Percentiles rank a stretch among this genome's conserved stretches.
Conservation (phyloP, 345 rosid species). For the Camelina neglecta region DNA sequence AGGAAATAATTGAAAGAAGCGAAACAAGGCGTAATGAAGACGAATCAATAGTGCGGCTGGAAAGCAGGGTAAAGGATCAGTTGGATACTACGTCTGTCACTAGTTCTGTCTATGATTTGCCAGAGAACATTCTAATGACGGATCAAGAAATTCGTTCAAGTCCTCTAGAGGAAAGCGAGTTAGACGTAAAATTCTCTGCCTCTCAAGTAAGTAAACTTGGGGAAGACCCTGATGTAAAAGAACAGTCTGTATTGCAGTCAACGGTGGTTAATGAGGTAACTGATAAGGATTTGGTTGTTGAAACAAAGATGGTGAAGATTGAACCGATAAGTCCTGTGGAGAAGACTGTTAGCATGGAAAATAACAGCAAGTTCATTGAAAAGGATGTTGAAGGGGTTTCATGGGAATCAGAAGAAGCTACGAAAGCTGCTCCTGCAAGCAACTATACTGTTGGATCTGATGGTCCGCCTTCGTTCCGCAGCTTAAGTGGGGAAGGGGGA, state of each 20-base stretch:
- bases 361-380: conserved; percentile 43
- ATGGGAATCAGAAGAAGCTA: conserved; percentile 73
- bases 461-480: conserved; percentile 85
- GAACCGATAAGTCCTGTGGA: conserved; percentile 53
- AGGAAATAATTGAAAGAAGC: conserved; percentile 47
- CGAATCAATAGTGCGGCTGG: conserved; percentile 45
- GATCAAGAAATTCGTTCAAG: conserved; percentile 55
- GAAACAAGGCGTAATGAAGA: conserved; percentile 46
- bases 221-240: conserved; percentile 37
- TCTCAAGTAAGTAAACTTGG: conserved; percentile 33
- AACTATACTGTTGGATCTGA: conserved; percentile 53
- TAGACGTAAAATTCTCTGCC: conserved; percentile 44
- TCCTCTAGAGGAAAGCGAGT: conserved; percentile 50
- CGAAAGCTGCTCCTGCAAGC: conserved; percentile 59
- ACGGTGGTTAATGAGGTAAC: conserved; percentile 46
- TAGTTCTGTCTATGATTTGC: conserved; percentile 58
- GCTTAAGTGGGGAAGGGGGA: conserved; percentile 85
- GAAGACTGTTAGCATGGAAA: conserved; percentile 60
- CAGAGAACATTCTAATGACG: conserved; percentile 59
- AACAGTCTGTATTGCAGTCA: conserved; percentile 36
- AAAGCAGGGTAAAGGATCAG: conserved; percentile 47
- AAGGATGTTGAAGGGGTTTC: conserved; percentile 69
- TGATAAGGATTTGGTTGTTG: conserved; percentile 47
- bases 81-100: conserved; percentile 47
- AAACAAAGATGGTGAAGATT: conserved; percentile 46